These are phyloP conservation scores for Cenchrus americanus DNA, from an alignment of 176 grass and related monocot genomes.

Conservation along the genomic window DNA sequence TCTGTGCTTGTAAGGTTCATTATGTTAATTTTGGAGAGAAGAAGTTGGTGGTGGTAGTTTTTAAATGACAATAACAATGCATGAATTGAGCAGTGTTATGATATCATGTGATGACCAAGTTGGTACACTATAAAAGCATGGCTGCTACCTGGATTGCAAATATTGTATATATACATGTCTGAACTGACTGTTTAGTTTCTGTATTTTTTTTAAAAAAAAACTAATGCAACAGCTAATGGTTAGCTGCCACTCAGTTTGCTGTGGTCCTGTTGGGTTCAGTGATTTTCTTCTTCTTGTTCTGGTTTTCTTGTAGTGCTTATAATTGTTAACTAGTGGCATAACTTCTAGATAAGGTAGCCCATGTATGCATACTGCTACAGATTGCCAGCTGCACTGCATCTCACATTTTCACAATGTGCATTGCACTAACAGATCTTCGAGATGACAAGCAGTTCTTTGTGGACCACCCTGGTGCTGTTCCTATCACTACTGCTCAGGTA, in stretches of 20 bases:
- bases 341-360: not conserved
- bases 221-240: not conserved
- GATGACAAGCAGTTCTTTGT: conserved; percentile 80
- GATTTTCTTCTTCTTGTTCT: not conserved
- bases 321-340: conserved; percentile 8
- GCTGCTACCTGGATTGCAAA: not conserved
- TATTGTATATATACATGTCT: not conserved
- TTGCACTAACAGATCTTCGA: conserved; percentile 66
- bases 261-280: not conserved
- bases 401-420: conserved; percentile 31
- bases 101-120: not conserved
- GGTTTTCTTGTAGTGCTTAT: not conserved
- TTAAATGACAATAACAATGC: not conserved
- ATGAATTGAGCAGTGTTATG: not conserved
- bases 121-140: not conserved
- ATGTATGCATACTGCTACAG: not conserved
- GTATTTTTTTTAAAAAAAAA: conserved; percentile 4
- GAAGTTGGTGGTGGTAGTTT: not conserved
- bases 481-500: conserved; percentile 82
- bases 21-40: not conserved
- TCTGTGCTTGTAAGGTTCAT: not conserved
- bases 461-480: conserved; percentile 76
- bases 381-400: not conserved
- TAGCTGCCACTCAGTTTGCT: conserved; percentile 10
- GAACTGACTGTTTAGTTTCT: not conserved